Conservation (phyloP, 2,329 filamentous ascomycete genomes). For the Colletotrichum orchidophilum region DNA sequence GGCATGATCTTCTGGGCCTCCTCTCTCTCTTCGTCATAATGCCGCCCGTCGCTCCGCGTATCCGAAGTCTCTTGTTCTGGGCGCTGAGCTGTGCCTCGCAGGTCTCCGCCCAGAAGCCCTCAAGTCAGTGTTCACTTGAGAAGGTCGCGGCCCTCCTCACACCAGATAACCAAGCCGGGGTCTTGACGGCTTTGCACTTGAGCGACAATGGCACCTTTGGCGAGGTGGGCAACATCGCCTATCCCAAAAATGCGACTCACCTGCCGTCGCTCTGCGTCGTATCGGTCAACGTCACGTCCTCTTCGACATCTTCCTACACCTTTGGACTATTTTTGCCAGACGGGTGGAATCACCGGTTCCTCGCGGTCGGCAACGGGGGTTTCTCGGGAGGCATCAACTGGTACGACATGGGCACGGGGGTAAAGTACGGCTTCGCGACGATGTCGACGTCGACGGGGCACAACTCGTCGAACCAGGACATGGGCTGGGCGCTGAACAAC, state of each 20-base stretch:
- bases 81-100: neutral
- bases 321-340: slow-evolving; percentile 45
- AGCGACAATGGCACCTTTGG: slow-evolving; percentile 34
- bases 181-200: neutral
- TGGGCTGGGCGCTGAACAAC: slow-evolving; percentile 49
- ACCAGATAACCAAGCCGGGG: neutral
- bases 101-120: neutral
- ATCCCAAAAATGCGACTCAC: slow-evolving; percentile 39
- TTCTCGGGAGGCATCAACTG: slow-evolving; percentile 25
- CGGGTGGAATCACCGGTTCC: slow-evolving; percentile 43
- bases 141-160: neutral
- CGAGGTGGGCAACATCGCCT: slow-evolving; percentile 38
- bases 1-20: neutral
- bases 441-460: slow-evolving; percentile 57
- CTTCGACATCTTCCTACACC: slow-evolving; percentile 39
- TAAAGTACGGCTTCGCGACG: slow-evolving; percentile 55
- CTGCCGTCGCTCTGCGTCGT: slow-evolving; percentile 46
- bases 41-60: neutral
- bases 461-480: slow-evolving; percentile 42
- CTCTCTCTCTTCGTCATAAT: neutral
- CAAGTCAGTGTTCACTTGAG: neutral
- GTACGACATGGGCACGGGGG: slow-evolving; percentile 21
- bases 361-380: slow-evolving; percentile 45
- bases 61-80: neutral
- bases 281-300: slow-evolving; percentile 40